Percentiles rank a stretch among this genome's conserved stretches.
Conservation (phyloP, 148 eudicot species). For the Camellia sinensis region DNA sequence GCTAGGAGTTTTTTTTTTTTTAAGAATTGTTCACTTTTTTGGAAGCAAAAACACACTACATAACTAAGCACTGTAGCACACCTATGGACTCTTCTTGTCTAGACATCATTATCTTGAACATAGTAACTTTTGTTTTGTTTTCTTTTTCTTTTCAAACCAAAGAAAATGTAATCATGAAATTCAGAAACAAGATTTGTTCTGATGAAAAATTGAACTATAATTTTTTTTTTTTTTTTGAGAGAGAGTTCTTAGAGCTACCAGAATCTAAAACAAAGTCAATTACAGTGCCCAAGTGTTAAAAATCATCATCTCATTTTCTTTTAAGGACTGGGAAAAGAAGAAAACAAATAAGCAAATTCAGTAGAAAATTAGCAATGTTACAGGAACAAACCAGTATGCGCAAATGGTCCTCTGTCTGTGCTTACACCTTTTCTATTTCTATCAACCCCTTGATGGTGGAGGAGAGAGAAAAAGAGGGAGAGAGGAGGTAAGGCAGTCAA, state of each 20-base stretch:
- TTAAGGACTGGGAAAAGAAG: not conserved
- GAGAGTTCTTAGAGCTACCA: not conserved
- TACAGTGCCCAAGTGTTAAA: too few species aligned
- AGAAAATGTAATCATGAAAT: not conserved
- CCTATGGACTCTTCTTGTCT: not conserved
- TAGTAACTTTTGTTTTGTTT: too few species aligned
- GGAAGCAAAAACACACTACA: not conserved
- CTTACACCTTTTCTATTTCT: not conserved
- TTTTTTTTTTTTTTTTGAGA: not conserved
- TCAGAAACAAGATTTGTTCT: not conserved
- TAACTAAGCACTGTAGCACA: not conserved
- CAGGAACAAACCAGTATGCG: not conserved
- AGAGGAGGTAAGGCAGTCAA: not conserved
- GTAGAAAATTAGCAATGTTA: not conserved
- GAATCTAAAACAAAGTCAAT: too few species aligned
- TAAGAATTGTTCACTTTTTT: not conserved
- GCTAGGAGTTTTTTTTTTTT: not conserved
- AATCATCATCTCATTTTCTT: too few species aligned
- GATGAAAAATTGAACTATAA: not conserved
- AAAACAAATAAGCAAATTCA: not conserved
- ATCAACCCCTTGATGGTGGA: not conserved
- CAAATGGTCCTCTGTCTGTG: not conserved
- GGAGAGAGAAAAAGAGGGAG: conserved; percentile 3
- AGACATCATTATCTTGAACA: not conserved
- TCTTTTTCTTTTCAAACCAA: not conserved